phyloP scores from a whole-genome alignment of 768 basidiomycete genomes.

The Rickenella mellea region DNA sequence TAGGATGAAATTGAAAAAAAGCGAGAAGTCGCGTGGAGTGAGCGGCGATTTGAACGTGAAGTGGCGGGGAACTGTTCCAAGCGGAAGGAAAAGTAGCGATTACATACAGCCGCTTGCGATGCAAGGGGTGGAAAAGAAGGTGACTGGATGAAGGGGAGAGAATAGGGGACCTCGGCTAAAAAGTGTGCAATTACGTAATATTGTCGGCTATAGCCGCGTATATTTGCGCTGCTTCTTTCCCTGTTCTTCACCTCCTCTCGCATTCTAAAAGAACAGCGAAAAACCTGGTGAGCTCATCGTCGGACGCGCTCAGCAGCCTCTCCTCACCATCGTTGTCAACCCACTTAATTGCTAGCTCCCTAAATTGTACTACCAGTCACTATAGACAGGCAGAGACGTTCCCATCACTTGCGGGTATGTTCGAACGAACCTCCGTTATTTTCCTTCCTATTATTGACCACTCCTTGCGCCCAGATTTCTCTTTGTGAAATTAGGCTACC shows the following conservation, averaged over 20 bases:
- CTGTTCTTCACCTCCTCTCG: constrained; percentile 20
- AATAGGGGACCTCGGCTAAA: background rate
- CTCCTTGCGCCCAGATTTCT: constrained; percentile 32
- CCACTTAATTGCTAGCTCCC: constrained; percentile 16
- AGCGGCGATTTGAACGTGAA: background rate
- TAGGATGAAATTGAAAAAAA: too few relatives aligned
- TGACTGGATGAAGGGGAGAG: background rate
- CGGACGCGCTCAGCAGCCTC: constrained; percentile 11
- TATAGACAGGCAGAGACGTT: constrained; percentile 57
- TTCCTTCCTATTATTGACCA: background rate
- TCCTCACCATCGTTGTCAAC: constrained; percentile 8
- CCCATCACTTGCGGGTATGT: constrained; percentile 16
- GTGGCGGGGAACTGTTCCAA: background rate
- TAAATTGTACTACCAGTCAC: constrained; percentile 75
- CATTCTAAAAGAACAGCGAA: constrained; percentile 17
- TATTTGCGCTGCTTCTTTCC: constrained; percentile 16
- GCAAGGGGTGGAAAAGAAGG: background rate
- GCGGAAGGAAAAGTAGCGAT: background rate
- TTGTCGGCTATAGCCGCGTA: constrained; percentile 14
- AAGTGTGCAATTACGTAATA: too few relatives aligned
- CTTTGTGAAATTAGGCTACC: constrained; percentile 60
- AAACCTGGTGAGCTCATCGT: constrained; percentile 24
- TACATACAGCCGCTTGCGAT: too few relatives aligned
- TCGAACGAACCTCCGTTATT: constrained; percentile 9
- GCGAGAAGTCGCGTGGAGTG: background rate